These are phyloP conservation scores for Globisporangium heterothallicum DNA, from an alignment of 352 stramenopile genomes.

Conservation along the genomic window DNA sequence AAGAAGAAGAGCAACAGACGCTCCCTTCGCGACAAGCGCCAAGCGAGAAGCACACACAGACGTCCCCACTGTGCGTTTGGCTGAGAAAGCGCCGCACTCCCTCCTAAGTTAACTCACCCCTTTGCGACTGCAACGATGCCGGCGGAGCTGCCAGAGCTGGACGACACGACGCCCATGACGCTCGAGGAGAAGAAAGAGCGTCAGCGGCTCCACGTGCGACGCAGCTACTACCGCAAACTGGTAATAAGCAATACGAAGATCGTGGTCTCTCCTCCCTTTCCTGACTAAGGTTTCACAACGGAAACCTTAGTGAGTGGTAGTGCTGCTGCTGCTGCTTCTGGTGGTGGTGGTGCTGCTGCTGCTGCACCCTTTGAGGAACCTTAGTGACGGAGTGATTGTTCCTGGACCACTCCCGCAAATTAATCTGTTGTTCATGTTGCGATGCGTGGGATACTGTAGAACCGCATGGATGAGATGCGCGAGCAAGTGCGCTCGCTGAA, in stretches of 20 bases:
- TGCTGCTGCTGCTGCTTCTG: too few species aligned
- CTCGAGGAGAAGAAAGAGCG: slow-evolving; percentile 42
- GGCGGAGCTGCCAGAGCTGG: slow-evolving; percentile 2
- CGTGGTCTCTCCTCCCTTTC: not conserved
- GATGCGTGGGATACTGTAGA: slow-evolving; percentile 20
- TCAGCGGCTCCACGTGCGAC: slow-evolving; percentile 52
- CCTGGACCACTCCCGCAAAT: too few species aligned
- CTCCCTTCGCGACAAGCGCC: too few species aligned
- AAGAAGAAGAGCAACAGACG: too few species aligned
- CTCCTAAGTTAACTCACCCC: too few species aligned
- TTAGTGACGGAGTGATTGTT: too few species aligned
- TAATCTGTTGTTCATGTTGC: too few species aligned
- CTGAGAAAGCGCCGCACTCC: not conserved
- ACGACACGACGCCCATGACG: slow-evolving; percentile 15
- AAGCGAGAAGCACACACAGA: too few species aligned
- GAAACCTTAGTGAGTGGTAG: not conserved
- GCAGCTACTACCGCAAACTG: slow-evolving; percentile 41
- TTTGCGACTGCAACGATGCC: not conserved
- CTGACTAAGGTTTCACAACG: not conserved
- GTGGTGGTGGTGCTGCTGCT: too few species aligned
- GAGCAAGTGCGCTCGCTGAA: slow-evolving; percentile 28
- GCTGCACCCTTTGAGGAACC: too few species aligned
- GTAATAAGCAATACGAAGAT: slow-evolving; percentile 7
- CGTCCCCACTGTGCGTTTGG: not conserved
- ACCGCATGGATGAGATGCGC: slow-evolving; percentile 29